Evolutionary conservation across 2,329 filamentous ascomycete species (phyloP).

Genomic region (Fusarium sp.): DNA sequence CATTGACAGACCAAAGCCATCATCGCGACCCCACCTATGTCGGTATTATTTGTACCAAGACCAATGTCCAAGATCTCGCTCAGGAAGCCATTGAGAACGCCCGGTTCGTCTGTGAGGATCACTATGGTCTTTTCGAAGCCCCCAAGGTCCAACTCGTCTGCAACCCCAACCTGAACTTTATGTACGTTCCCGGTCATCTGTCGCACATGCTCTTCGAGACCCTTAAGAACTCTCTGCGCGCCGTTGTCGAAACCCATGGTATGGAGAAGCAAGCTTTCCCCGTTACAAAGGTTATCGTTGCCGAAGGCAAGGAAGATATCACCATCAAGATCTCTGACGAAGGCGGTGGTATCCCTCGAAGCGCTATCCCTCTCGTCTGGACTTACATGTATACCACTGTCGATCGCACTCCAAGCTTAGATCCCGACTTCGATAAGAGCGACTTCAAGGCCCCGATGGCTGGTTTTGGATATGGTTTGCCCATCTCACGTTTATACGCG

Average conservation of each 20-base stretch:
- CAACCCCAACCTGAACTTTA: slow-evolving; percentile 93
- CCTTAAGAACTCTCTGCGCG: slow-evolving; percentile 95
- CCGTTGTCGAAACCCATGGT: slow-evolving; percentile 94
- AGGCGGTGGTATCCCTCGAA: slow-evolving; percentile 92
- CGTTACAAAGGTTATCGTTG: slow-evolving; percentile 96
- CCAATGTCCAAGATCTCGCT: slow-evolving; percentile 92
- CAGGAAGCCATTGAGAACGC: slow-evolving; percentile 98
- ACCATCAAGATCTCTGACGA: slow-evolving; percentile 99
- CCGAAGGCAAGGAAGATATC: slow-evolving; percentile 97
- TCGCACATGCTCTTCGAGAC: slow-evolving; percentile 99
- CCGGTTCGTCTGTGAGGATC: slow-evolving; percentile 98
- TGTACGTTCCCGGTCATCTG: slow-evolving; percentile 99
- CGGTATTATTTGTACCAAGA: slow-evolving; percentile 98
- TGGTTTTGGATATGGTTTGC: slow-evolving; percentile 96
- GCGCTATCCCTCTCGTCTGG: slow-evolving; percentile 96
- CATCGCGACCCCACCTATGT: slow-evolving; percentile 93
- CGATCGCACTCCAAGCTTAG: slow-evolving; percentile 91
- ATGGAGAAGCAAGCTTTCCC: slow-evolving; percentile 96
- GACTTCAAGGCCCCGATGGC: slow-evolving; percentile 99
- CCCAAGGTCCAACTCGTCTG: slow-evolving; percentile 97
- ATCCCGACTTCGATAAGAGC: slow-evolving; percentile 98
- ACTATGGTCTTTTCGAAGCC: slow-evolving; percentile 96
- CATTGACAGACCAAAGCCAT: slow-evolving; percentile 91
- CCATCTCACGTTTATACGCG: slow-evolving; percentile 93
- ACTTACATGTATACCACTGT: slow-evolving; percentile 99